Percentiles rank a stretch among this genome's conserved stretches.
phyloP scores from a whole-genome alignment of 257 asterid species.

The Dorcoceras hygrometricum region DNA sequence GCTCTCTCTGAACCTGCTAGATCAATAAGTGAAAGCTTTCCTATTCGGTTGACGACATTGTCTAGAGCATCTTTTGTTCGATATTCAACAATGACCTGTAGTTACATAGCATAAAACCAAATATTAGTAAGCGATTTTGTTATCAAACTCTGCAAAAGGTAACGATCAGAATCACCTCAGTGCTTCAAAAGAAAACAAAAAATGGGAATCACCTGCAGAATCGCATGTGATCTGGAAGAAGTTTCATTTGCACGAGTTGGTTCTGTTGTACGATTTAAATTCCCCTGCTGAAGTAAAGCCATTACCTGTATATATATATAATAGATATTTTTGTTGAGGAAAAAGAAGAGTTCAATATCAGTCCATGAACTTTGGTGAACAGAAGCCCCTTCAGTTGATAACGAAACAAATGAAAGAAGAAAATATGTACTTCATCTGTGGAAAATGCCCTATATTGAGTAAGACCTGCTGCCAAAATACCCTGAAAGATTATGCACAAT shows the following conservation, averaged over 20 bases:
- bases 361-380: not conserved
- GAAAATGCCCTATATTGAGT: slow-evolving; percentile 62
- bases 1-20: slow-evolving; percentile 86
- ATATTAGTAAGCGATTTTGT: not conserved
- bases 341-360: too few species aligned
- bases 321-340: not conserved
- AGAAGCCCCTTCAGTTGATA: not conserved
- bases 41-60: slow-evolving; percentile 43
- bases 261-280: slow-evolving; percentile 58
- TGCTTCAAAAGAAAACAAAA: too few species aligned
- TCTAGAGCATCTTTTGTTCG: slow-evolving; percentile 40
- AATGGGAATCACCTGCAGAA: slow-evolving; percentile 71
- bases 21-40: slow-evolving; percentile 63
- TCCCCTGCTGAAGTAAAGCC: slow-evolving; percentile 68
- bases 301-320: slow-evolving; percentile 46
- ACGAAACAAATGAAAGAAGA: slow-evolving; percentile 2
- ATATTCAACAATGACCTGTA: slow-evolving; percentile 49
- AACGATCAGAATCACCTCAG: slow-evolving; percentile 33
- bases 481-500: slow-evolving; percentile 40
- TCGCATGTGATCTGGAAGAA: slow-evolving; percentile 69
- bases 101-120: slow-evolving; percentile 4
- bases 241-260: slow-evolving; percentile 69
- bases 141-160: not conserved
- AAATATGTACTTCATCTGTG: slow-evolving; percentile 51
- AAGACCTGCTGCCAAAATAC: slow-evolving; percentile 59